Conservation (phyloP, 2,329 filamentous ascomycete species). For the Cytospora chrysosperma region DNA sequence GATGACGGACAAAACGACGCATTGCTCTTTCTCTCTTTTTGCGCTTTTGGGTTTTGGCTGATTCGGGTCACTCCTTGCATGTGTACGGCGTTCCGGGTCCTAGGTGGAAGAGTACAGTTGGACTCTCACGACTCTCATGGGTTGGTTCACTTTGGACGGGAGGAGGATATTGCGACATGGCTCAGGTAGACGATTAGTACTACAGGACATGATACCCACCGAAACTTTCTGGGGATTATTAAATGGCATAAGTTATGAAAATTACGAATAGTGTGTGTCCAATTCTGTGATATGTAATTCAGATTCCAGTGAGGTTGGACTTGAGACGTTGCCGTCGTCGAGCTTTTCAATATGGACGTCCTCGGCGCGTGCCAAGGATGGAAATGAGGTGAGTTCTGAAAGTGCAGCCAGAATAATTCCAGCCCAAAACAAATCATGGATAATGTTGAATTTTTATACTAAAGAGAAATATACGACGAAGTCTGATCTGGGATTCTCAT, state of each 20-base stretch:
- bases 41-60: background rate
- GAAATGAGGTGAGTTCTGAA: background rate
- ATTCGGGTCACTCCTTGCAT: slow-evolving; percentile 15
- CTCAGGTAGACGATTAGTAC: slow-evolving; percentile 17
- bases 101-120: background rate
- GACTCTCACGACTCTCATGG: slow-evolving; percentile 5
- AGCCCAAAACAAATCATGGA: background rate
- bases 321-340: background rate
- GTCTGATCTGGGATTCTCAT: background rate
- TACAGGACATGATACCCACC: slow-evolving; percentile 22
- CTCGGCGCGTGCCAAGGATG: no score
- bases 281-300: background rate
- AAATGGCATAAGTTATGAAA: slow-evolving; percentile 5
- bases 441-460: no score
- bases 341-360: background rate
- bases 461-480: background rate
- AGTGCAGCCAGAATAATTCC: background rate
- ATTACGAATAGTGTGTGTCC: background rate
- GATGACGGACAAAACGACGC: background rate
- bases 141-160: background rate
- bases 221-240: background rate
- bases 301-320: no score
- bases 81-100: slow-evolving; percentile 22
- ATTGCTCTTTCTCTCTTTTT: background rate
- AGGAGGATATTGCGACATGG: slow-evolving; percentile 6